Conservation (phyloP, 441 rosid genomes). For the Populus hybrid region DNA sequence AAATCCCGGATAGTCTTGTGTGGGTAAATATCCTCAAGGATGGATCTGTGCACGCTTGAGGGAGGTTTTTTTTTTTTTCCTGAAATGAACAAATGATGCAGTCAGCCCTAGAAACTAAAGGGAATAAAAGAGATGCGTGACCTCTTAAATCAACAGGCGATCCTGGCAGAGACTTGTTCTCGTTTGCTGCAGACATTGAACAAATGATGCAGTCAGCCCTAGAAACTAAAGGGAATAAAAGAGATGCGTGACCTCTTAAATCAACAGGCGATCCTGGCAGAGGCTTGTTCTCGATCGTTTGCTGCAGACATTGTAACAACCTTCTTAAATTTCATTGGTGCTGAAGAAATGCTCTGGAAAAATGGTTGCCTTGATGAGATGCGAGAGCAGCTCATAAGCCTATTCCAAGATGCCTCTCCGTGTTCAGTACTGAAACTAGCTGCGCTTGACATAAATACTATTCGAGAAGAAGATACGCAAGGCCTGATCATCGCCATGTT, state of each 20-base stretch:
- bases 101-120: background rate
- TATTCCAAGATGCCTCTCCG: conserved; percentile 33
- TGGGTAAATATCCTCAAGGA: no score
- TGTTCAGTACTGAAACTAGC: conserved; percentile 23
- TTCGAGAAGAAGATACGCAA: conserved; percentile 28
- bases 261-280: no score
- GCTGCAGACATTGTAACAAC: conserved; percentile 29
- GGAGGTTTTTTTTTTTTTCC: no score
- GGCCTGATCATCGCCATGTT: conserved; percentile 36
- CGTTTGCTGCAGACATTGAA: no score
- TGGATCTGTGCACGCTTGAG: no score
- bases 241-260: no score
- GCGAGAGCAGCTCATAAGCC: conserved; percentile 38
- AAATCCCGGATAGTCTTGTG: no score
- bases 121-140: background rate
- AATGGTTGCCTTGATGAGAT: conserved; percentile 33
- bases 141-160: conserved; percentile 60
- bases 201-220: no score
- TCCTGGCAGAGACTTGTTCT: conserved; percentile 39
- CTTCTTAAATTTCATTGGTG: conserved; percentile 19
- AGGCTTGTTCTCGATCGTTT: no score
- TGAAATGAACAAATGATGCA: background rate
- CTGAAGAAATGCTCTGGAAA: conserved; percentile 23
- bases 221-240: no score
- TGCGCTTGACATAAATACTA: conserved; percentile 18